Percentiles rank a stretch among this genome's conserved stretches.
phyloP scores from a whole-genome alignment of 257 asterid genomes.

The Primulina tabacum region DNA sequence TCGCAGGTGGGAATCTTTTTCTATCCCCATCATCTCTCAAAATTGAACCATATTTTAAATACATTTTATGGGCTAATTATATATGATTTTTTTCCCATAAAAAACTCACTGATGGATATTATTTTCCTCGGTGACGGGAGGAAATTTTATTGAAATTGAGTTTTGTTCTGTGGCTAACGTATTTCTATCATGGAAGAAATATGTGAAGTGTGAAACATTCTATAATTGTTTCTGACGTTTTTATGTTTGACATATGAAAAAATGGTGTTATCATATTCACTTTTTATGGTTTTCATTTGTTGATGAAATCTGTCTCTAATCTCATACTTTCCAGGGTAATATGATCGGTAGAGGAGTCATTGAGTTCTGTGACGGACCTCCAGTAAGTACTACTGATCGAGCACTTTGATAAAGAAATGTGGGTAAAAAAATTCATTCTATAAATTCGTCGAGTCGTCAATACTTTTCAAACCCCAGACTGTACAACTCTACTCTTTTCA shows the following conservation, averaged over 20 bases:
- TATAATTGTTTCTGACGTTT: not conserved
- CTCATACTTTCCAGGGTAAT: conserved; percentile 59
- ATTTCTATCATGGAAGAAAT: not conserved
- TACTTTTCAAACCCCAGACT: not conserved
- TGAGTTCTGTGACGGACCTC: conserved; percentile 84
- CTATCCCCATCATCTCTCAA: not conserved
- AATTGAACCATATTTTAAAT: not conserved
- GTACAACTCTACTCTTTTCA: not conserved
- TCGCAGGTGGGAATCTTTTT: conserved; percentile 58
- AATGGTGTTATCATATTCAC: not conserved
- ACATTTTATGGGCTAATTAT: not conserved
- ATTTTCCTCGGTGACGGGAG: too few relatives aligned
- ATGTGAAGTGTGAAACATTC: not conserved
- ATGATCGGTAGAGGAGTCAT: conserved; percentile 81
- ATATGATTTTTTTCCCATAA: not conserved
- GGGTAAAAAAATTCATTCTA: conserved; percentile 5
- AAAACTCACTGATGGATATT: too few relatives aligned
- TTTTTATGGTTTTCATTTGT: not conserved
- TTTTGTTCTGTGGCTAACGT: not conserved
- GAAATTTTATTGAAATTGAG: not conserved
- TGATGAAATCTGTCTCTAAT: conserved; percentile 18
- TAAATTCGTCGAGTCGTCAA: conserved; percentile 9
- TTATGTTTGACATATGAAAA: not conserved
- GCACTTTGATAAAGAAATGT: conserved; percentile 13
- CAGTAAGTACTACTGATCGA: conserved; percentile 47